Percentiles rank a stretch among this genome's conserved stretches.
Conservation (phyloP, 345 rosid genomes). For the Ailanthus altissimus region DNA sequence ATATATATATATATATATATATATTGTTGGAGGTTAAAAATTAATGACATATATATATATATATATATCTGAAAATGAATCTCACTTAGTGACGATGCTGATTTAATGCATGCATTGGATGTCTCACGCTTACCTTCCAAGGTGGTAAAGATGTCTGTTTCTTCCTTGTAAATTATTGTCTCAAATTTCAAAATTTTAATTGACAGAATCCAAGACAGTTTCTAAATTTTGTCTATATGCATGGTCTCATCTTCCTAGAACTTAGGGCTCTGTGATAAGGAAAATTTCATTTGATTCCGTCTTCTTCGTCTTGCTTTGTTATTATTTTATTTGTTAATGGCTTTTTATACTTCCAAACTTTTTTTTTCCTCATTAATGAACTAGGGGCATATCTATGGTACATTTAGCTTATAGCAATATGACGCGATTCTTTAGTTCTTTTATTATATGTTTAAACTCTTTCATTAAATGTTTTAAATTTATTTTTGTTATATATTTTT, state of each 20-base stretch:
- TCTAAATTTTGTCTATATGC: conserved; percentile 18
- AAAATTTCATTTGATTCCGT: conserved; percentile 17
- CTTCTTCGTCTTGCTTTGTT: not conserved
- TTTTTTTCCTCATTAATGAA: too few relatives aligned
- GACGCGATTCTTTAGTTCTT: too few relatives aligned
- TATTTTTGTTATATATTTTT: too few relatives aligned
- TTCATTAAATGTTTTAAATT: too few relatives aligned
- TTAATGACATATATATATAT: too few relatives aligned
- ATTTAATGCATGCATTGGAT: conserved; percentile 57
- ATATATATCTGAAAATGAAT: conserved; percentile 51
- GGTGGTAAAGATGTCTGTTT: conserved; percentile 63
- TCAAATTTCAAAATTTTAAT: conserved; percentile 15
- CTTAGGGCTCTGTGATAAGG: conserved; percentile 38
- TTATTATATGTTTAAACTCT: too few relatives aligned
- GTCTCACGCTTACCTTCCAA: conserved; percentile 30
- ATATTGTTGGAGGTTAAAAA: too few relatives aligned
- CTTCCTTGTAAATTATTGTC: conserved; percentile 34
- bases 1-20: too few relatives aligned
- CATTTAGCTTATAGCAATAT: too few relatives aligned
- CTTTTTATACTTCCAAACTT: too few relatives aligned
- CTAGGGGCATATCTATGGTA: too few relatives aligned
- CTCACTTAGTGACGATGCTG: conserved; percentile 36
- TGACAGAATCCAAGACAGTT: conserved; percentile 17
- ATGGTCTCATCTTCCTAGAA: conserved; percentile 30
- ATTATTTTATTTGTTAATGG: not conserved